These are phyloP conservation scores for Macrophomina tecta DNA, from an alignment of 2,329 filamentous ascomycete genomes.

Conservation along the genomic window DNA sequence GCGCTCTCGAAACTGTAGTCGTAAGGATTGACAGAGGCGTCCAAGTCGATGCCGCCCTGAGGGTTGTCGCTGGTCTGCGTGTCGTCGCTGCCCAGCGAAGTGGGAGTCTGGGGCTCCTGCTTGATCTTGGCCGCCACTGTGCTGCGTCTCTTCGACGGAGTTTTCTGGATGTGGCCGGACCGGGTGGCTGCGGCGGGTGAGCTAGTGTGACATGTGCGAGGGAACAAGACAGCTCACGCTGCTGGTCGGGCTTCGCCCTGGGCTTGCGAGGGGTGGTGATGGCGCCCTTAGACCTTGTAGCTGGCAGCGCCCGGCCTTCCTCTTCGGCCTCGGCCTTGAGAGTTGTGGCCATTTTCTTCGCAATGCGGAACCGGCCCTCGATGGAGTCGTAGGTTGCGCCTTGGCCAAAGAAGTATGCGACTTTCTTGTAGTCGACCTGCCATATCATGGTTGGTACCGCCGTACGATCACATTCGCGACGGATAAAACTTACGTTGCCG, in stretches of 20 bases:
- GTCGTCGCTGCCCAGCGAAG: not conserved
- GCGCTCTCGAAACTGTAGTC: not conserved
- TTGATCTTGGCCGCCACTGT: conserved; percentile 6
- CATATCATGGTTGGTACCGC: too few relatives aligned
- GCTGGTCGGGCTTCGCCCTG: conserved; percentile 28
- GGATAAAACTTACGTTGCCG: conserved; percentile 37
- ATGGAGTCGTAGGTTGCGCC: conserved; percentile 57
- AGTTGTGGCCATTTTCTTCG: conserved; percentile 48
- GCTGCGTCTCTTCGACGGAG: conserved; percentile 12
- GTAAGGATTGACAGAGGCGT: not conserved
- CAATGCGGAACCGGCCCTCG: conserved; percentile 53
- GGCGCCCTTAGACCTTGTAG: conserved; percentile 22
- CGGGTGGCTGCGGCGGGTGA: not conserved
- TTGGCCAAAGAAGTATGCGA: conserved; percentile 53
- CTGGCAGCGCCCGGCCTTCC: conserved; percentile 28
- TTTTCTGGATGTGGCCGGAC: conserved; percentile 19
- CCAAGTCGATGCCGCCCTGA: not conserved
- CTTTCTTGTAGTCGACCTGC: conserved; percentile 53
- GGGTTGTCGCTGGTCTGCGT: not conserved
- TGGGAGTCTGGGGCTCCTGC: conserved; percentile 16
- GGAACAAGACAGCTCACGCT: not conserved
- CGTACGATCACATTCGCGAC: too few relatives aligned
- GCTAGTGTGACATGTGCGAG: not conserved
- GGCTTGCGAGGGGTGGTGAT: conserved; percentile 32
- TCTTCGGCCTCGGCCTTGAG: conserved; percentile 40